Conservation (phyloP, 331 rosid genomes). For the Dryas integrifolia region DNA sequence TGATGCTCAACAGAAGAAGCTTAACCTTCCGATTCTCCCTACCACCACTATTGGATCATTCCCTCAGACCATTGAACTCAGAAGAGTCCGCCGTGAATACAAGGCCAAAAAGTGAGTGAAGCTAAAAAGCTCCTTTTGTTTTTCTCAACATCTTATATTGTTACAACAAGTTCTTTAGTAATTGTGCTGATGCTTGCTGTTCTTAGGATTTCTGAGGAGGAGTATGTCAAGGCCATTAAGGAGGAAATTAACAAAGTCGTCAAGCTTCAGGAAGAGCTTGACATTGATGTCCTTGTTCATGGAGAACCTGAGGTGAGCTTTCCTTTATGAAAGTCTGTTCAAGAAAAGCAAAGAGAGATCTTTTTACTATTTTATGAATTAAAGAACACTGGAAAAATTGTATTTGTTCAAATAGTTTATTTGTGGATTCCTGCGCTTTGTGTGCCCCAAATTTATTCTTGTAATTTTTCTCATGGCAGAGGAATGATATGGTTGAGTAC, state of each 20-base stretch:
- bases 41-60: constrained; percentile 97
- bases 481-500: constrained; percentile 99
- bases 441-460: constrained; percentile 29
- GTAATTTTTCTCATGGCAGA: constrained; percentile 47
- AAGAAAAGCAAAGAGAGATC: not conserved
- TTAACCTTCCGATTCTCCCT: constrained; percentile 94
- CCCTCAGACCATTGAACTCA: constrained; percentile 90
- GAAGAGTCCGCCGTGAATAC: constrained; percentile 96
- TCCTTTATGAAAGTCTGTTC: not conserved
- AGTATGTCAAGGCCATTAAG: constrained; percentile 69
- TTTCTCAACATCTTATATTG: not conserved
- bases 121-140: constrained; percentile 16
- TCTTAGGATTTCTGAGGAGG: constrained; percentile 85
- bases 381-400: no score
- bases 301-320: constrained; percentile 95
- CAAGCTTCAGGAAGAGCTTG: constrained; percentile 90
- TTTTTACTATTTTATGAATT: not conserved
- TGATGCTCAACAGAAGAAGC: constrained; percentile 96
- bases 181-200: not conserved
- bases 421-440: not conserved
- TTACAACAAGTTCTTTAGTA: not conserved
- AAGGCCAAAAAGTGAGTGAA: constrained; percentile 80
- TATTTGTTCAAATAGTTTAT: no score
- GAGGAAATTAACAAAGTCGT: constrained; percentile 83
- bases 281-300: constrained; percentile 93